Percentiles rank a stretch among this genome's conserved stretches.
phyloP scores from a whole-genome alignment of 805 yeast genomes.

The Teunomyces gatunensis region DNA sequence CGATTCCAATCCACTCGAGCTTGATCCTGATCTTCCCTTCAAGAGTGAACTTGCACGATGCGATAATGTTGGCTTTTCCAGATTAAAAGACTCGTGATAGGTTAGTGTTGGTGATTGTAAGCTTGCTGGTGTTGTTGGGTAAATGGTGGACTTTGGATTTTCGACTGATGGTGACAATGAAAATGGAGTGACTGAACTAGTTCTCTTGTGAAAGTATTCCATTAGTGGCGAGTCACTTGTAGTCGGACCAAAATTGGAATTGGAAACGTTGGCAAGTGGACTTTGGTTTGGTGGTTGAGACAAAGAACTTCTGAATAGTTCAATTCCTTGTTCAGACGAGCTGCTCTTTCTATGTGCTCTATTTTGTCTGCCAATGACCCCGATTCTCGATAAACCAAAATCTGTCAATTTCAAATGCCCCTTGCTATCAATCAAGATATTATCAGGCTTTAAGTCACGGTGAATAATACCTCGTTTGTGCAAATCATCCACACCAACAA shows the following conservation, averaged over 20 bases:
- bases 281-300: slow-evolving; percentile 19
- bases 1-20: slow-evolving; percentile 44
- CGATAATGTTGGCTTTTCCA: slow-evolving; percentile 5
- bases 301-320: slow-evolving; percentile 32
- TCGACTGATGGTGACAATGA: slow-evolving; percentile 42
- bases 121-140: slow-evolving; percentile 6
- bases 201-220: slow-evolving; percentile 30
- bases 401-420: slow-evolving; percentile 95
- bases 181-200: slow-evolving; percentile 44
- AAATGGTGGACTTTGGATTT: slow-evolving; percentile 13
- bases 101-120: slow-evolving; percentile 14
- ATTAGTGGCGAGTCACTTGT: slow-evolving; percentile 23
- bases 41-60: slow-evolving; percentile 9
- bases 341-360: slow-evolving; percentile 38
- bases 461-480: slow-evolving; percentile 89
- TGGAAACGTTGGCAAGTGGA: slow-evolving; percentile 21
- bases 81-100: slow-evolving; percentile 12
- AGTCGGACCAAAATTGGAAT: slow-evolving; percentile 10
- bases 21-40: slow-evolving; percentile 26
- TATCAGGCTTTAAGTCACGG: slow-evolving; percentile 94
- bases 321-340: slow-evolving; percentile 42
- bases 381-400: slow-evolving; percentile 90
- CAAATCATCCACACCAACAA: slow-evolving; percentile 85
- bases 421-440: slow-evolving; percentile 73
- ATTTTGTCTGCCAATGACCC: slow-evolving; percentile 78